Evolutionary conservation across 2,329 filamentous ascomycete species (phyloP).

Genomic region (Exutisphaerella laricina): DNA sequence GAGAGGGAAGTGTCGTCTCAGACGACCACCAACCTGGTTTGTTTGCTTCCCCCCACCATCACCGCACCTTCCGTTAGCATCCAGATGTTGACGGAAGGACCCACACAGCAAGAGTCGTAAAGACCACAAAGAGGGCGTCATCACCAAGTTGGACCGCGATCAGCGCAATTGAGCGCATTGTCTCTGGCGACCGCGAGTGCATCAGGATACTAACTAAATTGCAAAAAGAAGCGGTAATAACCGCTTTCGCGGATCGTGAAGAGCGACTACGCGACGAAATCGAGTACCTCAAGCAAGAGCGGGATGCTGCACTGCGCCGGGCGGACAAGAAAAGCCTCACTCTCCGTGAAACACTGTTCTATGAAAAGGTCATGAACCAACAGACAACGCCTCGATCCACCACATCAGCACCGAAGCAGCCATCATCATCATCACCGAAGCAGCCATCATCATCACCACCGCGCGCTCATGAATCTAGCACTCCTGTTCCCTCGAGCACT

Average conservation of each 20-base stretch:
- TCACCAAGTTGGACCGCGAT: slow-evolving; percentile 3
- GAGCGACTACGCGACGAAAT: slow-evolving; percentile 1
- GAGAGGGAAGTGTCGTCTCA: slow-evolving; percentile 4
- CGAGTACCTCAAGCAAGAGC: slow-evolving; percentile 3
- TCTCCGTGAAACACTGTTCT: slow-evolving; percentile 4
- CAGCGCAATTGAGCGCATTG: slow-evolving; percentile 4
- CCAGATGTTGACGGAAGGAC: neutral
- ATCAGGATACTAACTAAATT: slow-evolving; percentile 12
- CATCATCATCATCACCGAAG: neutral
- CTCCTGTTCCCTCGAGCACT: neutral
- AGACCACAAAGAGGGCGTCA: slow-evolving; percentile 3
- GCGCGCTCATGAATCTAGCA: neutral
- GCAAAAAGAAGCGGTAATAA: slow-evolving; percentile 18
- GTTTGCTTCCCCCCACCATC: neutral
- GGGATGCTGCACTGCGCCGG: slow-evolving; percentile 4
- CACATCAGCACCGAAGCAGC: slow-evolving; percentile 1
- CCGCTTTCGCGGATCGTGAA: slow-evolving; percentile 10
- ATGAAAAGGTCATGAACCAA: neutral
- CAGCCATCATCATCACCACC: neutral
- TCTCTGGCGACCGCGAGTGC: slow-evolving; percentile 6
- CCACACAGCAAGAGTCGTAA: neutral
- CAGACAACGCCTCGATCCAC: neutral
- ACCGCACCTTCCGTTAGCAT: neutral
- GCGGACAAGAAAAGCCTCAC: slow-evolving; percentile 4
- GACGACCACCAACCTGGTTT: slow-evolving; percentile 2